Percentiles rank a stretch among this genome's conserved stretches.
phyloP scores from a whole-genome alignment of 2,329 filamentous ascomycete species.

The Bretziella fagacearum region DNA sequence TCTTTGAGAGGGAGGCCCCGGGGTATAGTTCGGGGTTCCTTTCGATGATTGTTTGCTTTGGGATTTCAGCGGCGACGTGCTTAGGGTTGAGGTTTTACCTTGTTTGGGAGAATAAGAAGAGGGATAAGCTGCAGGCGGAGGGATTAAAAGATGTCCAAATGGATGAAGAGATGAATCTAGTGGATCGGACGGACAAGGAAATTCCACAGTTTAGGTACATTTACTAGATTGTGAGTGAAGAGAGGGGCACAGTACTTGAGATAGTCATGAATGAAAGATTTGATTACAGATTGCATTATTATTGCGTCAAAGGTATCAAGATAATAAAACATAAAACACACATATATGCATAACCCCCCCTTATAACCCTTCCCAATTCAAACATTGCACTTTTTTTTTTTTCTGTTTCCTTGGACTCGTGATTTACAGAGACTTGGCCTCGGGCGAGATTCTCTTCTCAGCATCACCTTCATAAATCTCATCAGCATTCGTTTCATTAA shows the following conservation, averaged over 20 bases:
- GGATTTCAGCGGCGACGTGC: constrained; percentile 26
- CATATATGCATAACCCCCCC: not conserved
- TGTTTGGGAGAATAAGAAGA: constrained; percentile 33
- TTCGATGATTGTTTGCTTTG: constrained; percentile 44
- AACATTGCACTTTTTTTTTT: not conserved
- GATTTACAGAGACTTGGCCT: constrained; percentile 4
- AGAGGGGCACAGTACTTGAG: not conserved
- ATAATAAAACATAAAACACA: not conserved
- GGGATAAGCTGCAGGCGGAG: constrained; percentile 23
- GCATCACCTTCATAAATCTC: not conserved
- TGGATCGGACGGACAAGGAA: constrained; percentile 38
- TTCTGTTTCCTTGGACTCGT: not conserved
- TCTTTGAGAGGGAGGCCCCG: constrained; percentile 38
- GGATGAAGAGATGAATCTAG: constrained; percentile 15
- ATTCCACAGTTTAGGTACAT: constrained; percentile 38
- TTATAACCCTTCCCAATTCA: not conserved
- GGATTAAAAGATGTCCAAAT: not conserved
- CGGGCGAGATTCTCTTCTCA: constrained; percentile 7
- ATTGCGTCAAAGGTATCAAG: not conserved
- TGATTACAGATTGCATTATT: not conserved
- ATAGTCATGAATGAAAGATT: no score
- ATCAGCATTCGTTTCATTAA: not conserved
- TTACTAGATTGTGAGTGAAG: constrained; percentile 17
- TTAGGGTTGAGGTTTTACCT: constrained; percentile 34
- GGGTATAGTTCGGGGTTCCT: constrained; percentile 44